Evolutionary conservation across 345 rosid species (phyloP), one percentile per base, ranked within the genome.

Genomic region (Gossypium thurberi): DNA sequence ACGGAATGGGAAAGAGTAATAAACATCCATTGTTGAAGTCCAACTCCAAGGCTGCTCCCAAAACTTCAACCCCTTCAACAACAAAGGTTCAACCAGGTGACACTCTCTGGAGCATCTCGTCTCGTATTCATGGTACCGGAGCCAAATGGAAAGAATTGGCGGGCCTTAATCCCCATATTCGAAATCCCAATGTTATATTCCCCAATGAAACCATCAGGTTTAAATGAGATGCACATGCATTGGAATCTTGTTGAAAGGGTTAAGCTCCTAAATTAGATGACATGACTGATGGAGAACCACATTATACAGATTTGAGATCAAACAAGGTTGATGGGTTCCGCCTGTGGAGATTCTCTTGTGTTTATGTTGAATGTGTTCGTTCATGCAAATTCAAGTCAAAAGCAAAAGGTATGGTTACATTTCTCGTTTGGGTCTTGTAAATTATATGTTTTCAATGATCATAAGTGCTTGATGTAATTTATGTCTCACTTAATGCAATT

Each of bases 1-100:
- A 84, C 58, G 98, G 98, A 75, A 94, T 94, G 98, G 98, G 98
- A 33, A 94, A 94, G 89, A 84, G 70, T 77, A 90, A 79, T 65
- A 91, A 79, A 78, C 84, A 89, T 78, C 82, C 89, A 21, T 52
- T 86, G 48, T 59, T 82, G 78, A 90, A 87, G 82, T 81, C 93
- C 57, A 89, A 86, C 81, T 81, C 93, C 57, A 94, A 88, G 75
- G 65, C 74, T 15, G 77, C 46, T 71, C 65, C 84, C 33, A 85
- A 82, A 73, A 76, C 92, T 56, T 57, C 85, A 21, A 46, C 71
- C 43, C 63, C 77, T 11, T 70, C 85, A 20, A 74, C 87, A 67
- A 69, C 88, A 23, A 89, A 83, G 70, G 79, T 77, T 60, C 85
- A 74, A 69, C 82, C 87, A 44, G 90, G 89, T 75, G 92, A 91